A percentile compares a stretch with the other conserved stretches of the same genome.
phyloP scores from a whole-genome alignment of 345 rosid genomes.

The Acer saccharum region DNA sequence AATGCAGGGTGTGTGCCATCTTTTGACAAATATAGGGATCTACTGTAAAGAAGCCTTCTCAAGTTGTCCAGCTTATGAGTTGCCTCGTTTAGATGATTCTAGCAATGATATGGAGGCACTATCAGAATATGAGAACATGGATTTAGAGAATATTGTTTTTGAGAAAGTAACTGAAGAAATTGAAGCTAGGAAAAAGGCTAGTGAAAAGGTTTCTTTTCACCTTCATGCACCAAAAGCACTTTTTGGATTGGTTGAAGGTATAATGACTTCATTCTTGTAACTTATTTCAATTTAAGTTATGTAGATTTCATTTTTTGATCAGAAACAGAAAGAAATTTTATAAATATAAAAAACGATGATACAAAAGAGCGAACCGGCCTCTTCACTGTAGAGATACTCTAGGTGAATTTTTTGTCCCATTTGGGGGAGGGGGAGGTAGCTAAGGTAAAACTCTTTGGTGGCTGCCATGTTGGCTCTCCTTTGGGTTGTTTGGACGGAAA shows the following conservation, averaged over 20 bases:
- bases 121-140: constrained; percentile 83
- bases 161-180: constrained; percentile 71
- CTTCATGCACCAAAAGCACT: constrained; percentile 72
- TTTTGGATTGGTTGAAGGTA: constrained; percentile 80
- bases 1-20: constrained; percentile 87
- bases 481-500: too few species aligned
- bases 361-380: neutral
- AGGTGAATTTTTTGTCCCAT: too few species aligned
- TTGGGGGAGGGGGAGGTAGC: too few species aligned
- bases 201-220: constrained; percentile 72
- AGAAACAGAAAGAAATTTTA: neutral
- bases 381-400: too few species aligned
- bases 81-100: constrained; percentile 54
- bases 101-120: constrained; percentile 49
- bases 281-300: neutral
- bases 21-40: constrained; percentile 65
- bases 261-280: constrained; percentile 13
- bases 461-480: too few species aligned
- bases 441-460: too few species aligned
- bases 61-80: constrained; percentile 48
- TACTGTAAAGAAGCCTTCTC: constrained; percentile 78
- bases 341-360: neutral
- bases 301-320: neutral
- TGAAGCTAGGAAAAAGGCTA: constrained; percentile 65
- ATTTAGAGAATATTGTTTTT: constrained; percentile 72